Evolutionary conservation across 2,329 filamentous ascomycete genomes (phyloP).

Genomic region (Albifimbria verrucaria): DNA sequence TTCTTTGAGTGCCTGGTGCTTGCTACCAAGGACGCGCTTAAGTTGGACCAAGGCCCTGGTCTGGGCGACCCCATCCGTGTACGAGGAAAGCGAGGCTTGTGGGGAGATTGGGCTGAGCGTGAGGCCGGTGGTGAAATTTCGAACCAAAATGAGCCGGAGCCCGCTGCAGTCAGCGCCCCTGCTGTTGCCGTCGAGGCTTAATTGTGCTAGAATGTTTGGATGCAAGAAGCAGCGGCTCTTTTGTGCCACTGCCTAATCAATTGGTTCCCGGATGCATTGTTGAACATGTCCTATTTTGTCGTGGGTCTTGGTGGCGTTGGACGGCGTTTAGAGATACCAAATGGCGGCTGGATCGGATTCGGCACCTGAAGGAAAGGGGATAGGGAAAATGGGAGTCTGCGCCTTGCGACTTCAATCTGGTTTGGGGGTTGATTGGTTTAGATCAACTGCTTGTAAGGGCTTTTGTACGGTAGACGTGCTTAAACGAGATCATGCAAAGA

Average conservation of each 20-base stretch:
- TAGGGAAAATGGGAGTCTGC: constrained; percentile 15
- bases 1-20: constrained; percentile 97
- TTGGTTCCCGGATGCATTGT: constrained; percentile 18
- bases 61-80: constrained; percentile 81
- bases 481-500: background rate
- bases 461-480: background rate
- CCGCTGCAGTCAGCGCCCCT: constrained; percentile 24
- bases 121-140: constrained; percentile 63
- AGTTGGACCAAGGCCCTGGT: constrained; percentile 79
- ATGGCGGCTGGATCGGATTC: constrained; percentile 23
- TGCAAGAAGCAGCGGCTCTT: too few species aligned
- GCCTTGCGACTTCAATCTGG: background rate
- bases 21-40: constrained; percentile 96
- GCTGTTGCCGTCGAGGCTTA: constrained; percentile 37
- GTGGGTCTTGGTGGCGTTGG: constrained; percentile 28
- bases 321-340: constrained; percentile 38
- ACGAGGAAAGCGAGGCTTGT: constrained; percentile 88
- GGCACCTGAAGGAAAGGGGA: constrained; percentile 17
- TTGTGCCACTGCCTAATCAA: too few species aligned
- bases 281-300: constrained; percentile 31
- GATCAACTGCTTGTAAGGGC: background rate
- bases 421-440: background rate
- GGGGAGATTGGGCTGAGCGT: constrained; percentile 92
- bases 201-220: constrained; percentile 8
- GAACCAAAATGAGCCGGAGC: constrained; percentile 42